These are phyloP conservation scores for Phascolomyces articulosus DNA, from an alignment of 371 early-diverging fungal species.

Conservation along the genomic window DNA sequence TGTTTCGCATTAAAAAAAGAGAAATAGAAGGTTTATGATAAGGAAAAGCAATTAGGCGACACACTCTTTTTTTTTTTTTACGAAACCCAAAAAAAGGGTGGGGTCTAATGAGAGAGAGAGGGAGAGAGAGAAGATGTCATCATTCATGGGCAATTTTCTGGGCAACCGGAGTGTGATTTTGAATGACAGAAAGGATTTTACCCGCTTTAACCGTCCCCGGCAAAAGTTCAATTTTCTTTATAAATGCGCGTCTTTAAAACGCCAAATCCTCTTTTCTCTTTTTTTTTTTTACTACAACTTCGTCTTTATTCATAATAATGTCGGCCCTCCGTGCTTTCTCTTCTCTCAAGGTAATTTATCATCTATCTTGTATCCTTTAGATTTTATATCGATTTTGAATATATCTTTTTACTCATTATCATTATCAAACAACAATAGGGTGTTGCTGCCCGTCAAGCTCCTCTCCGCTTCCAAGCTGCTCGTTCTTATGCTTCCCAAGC, in stretches of 20 bases:
- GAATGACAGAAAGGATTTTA: conserved; percentile 17
- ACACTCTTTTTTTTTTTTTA: too few relatives aligned
- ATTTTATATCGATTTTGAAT: neutral
- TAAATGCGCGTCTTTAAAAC: conserved; percentile 1
- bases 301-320: conserved; percentile 23
- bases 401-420: neutral
- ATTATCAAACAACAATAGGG: conserved; percentile 13
- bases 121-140: neutral
- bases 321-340: conserved; percentile 54
- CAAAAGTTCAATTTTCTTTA: conserved; percentile 5
- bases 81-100: too few relatives aligned
- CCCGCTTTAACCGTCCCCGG: conserved; percentile 1
- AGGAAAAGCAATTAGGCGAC: conserved; percentile 8
- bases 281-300: conserved; percentile 7
- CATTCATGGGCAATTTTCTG: conserved; percentile 2
- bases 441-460: conserved; percentile 32
- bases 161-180: conserved; percentile 10
- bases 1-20: neutral
- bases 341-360: conserved; percentile 36
- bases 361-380: neutral
- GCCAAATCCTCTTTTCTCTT: conserved; percentile 1
- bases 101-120: too few relatives aligned
- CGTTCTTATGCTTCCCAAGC: conserved; percentile 48
- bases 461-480: conserved; percentile 42
- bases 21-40: neutral